Base-by-base conservation (phyloP, 1,284 basidiomycete genomes). In the Ceraceosorus bombacis region DNA sequence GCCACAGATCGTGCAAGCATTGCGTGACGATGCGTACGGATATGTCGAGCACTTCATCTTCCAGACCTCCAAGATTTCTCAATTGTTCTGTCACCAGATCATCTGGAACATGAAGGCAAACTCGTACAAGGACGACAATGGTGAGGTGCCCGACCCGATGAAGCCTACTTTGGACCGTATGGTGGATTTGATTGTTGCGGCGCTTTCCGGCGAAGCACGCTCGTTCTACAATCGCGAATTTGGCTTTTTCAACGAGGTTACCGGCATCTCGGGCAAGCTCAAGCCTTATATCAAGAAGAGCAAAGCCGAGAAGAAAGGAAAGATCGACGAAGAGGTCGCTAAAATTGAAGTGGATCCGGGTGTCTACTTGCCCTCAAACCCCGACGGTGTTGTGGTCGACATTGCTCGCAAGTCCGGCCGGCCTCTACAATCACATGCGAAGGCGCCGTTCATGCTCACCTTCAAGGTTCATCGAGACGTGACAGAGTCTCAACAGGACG, bases 31-130 rank as follows among this genome's bases (percentile, higher is more conserved):
- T 88, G 73, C 67, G 82, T 74, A 59, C 51, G 73, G 91, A 53
- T 98, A 98, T 78, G 91, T 98, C 38, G 86, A 88, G 66, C 85
- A 88, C 38, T 99, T 97, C 82, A 92, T 98, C 73, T 93, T 93
- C 69, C 92, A 97, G 80, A 96, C 94, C 0, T 89, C 93, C 9
- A 94, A 92, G 80, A 91, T 98, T 64, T 97, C 93, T 4, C 94
- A 96, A 78, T 80, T 93, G 8, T 99, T 99, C 82, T 99, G 95
- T 76, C 95, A 99, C 78, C 95, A 99, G 80, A 98, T 98, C 65
- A 91, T 99, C 67, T 99, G 95, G 95, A 99, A 98, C 78, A 98
- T 98, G 95, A 95, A 95, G 75, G 95, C 95, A 5, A 99, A 99
- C 77, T 90, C 87, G 64, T 96, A 87, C 79, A 90, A 88, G 71